Evolutionary conservation across 169 alveolate species (phyloP), one percentile per base, ranked within the genome.

Genomic region (Babesia bigemina): DNA sequence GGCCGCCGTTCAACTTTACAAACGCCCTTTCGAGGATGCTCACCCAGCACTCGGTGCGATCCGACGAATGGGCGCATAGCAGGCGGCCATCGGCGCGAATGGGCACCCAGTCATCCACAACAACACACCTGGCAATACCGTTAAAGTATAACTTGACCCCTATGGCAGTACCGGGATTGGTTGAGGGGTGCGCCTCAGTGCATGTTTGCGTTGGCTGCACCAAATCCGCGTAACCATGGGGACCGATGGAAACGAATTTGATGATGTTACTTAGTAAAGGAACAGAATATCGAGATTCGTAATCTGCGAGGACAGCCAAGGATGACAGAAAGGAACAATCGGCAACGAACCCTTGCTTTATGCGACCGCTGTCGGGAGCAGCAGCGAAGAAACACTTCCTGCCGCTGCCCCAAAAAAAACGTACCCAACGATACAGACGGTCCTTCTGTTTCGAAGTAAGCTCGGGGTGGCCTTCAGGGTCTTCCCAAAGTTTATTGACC

Each of bases 81-180:
- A 94, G 77, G 16, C 92, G 67, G 58, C 87, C 79, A 53, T 84
- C 79, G n/a, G 70, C 65, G 33, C 90, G 88, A 7, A 88, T 82
- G 26, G 98, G 98, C 24, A 96, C 92, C 88, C 81, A 96, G 79
- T 95, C 97, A 74, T 96, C 98, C 16, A 96, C 91, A 44, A 91
- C 78, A 11, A 96, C 92, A 59, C 93, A 92, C 78, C 98, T 87
- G 85, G 95, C 92, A 21, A 81, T 79, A 2, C 98, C 98, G 78
- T 96, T 96, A 70, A 95, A 91, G 72, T 88, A 92, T 49, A 96
- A 73, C 82, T 92, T 91, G 26, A 95, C 91, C 36, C 90, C 92
- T 60, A 94, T 94, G 88, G 94, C 90, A 13, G 90, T 44, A 8
- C 94, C 94, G 60, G 78, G 56, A 0, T 75, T 67, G 29, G 39